Percentiles rank a stretch among this genome's conserved stretches.
phyloP scores from a whole-genome alignment of 768 basidiomycete genomes.

The Strobilomyces dryophilus region DNA sequence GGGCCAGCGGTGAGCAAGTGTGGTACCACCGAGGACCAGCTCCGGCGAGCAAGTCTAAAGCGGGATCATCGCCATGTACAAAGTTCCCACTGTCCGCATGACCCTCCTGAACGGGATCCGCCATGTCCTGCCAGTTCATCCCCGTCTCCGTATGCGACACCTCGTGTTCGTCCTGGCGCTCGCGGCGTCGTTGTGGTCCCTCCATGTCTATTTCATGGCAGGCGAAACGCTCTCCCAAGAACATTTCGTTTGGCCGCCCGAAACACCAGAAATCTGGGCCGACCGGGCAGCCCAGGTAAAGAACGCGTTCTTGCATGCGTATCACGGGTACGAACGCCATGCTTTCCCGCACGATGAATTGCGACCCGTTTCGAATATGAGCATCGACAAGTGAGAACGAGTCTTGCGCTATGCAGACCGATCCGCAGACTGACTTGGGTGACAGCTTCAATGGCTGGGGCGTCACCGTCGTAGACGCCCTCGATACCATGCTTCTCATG shows the following conservation, averaged over 20 bases:
- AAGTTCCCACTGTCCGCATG: conserved; percentile 7
- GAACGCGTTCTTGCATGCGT: conserved; percentile 62
- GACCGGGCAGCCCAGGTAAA: conserved; percentile 54
- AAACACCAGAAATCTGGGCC: conserved; percentile 43
- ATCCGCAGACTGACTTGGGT: not conserved
- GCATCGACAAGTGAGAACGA: conserved; percentile 44
- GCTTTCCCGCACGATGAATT: conserved; percentile 67
- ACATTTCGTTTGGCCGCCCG: conserved; percentile 19
- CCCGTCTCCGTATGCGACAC: conserved; percentile 20
- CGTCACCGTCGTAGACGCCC: conserved; percentile 70
- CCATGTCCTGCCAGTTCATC: not conserved
- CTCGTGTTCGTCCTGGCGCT: conserved; percentile 13
- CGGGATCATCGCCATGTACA: not conserved
- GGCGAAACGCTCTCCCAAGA: conserved; percentile 7
- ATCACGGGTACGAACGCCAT: conserved; percentile 57
- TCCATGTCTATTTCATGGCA: conserved; percentile 8
- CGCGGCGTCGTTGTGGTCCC: conserved; percentile 15
- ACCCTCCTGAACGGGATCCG: not conserved
- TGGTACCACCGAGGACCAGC: too few relatives aligned
- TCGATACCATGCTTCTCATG: conserved; percentile 87
- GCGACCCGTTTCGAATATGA: conserved; percentile 44
- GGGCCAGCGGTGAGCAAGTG: too few relatives aligned
- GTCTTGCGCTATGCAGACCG: conserved; percentile 7
- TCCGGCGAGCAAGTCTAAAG: not conserved
- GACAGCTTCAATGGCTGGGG: conserved; percentile 79